phyloP scores from a whole-genome alignment of 2,329 filamentous ascomycete genomes.

The Verticillium isaacii region DNA sequence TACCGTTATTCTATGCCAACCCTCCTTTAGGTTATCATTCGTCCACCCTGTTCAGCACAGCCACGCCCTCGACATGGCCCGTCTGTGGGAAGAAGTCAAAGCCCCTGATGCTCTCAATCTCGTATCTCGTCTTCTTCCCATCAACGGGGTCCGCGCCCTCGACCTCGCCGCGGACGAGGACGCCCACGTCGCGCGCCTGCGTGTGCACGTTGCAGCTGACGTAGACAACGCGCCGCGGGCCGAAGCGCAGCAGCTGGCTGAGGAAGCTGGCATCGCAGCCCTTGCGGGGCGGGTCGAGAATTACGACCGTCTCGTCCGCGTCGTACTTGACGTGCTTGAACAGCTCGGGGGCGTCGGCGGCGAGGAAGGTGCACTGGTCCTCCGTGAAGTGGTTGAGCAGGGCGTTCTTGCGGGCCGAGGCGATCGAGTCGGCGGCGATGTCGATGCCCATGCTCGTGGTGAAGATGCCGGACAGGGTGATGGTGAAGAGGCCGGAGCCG shows the following conservation, averaged over 20 bases:
- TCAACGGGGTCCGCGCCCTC: constrained; percentile 23
- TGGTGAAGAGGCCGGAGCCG: constrained; percentile 93
- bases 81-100: constrained; percentile 98
- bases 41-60: constrained; percentile 56
- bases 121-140: constrained; percentile 51
- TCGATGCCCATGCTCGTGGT: constrained; percentile 85
- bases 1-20: neutral
- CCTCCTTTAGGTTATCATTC: constrained; percentile 10
- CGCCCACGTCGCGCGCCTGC: constrained; percentile 87
- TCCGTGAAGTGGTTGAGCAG: constrained; percentile 64
- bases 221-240: constrained; percentile 78
- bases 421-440: constrained; percentile 74
- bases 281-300: constrained; percentile 94
- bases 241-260: constrained; percentile 71
- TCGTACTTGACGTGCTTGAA: constrained; percentile 73
- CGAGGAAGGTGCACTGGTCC: constrained; percentile 75
- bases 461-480: constrained; percentile 83
- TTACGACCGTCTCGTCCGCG: constrained; percentile 80
- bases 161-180: constrained; percentile 66
- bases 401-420: constrained; percentile 75
- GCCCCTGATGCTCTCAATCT: constrained; percentile 83
- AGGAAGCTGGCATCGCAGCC: constrained; percentile 87
- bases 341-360: constrained; percentile 78
- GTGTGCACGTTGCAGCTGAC: constrained; percentile 98
- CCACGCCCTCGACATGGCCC: constrained; percentile 64